Conservation (phyloP, 225 moss, liverwort and hornwort species). For the Bryoerythrophyllum caledonicum region DNA sequence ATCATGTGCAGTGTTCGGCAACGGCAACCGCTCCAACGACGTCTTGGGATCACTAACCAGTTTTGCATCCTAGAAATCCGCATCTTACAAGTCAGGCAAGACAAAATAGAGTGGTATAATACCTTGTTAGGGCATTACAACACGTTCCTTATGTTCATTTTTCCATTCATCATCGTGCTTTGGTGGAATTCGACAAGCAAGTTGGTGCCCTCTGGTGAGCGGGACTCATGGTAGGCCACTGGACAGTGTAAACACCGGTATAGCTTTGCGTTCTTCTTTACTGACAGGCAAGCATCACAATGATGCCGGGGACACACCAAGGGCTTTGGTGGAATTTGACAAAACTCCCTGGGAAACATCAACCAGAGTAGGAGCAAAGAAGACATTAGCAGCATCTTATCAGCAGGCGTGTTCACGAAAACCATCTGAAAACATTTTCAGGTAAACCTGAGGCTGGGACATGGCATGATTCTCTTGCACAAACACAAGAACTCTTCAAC, state of each 20-base stretch:
- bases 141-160: constrained; percentile 14
- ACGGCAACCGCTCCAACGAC: constrained; percentile 15
- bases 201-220: constrained; percentile 20
- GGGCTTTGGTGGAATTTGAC: constrained; percentile 12
- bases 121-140: neutral
- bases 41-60: neutral
- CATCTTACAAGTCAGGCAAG: constrained; percentile 1
- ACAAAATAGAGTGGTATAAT: neutral
- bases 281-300: constrained; percentile 7
- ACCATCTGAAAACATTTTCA: no score
- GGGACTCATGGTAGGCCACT: constrained; percentile 3
- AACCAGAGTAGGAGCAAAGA: no score
- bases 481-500: neutral
- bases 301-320: constrained; percentile 25
- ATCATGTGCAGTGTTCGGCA: constrained; percentile 6
- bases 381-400: no score
- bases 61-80: constrained; percentile 7
- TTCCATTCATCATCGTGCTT: constrained; percentile 23
- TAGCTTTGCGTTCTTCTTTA: constrained; percentile 15
- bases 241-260: constrained; percentile 23
- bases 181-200: no score
- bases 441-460: no score
- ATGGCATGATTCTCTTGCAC: no score
- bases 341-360: no score
- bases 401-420: no score